Conservation (phyloP, 2,329 filamentous ascomycete species). For the Thielaviopsis populi region DNA sequence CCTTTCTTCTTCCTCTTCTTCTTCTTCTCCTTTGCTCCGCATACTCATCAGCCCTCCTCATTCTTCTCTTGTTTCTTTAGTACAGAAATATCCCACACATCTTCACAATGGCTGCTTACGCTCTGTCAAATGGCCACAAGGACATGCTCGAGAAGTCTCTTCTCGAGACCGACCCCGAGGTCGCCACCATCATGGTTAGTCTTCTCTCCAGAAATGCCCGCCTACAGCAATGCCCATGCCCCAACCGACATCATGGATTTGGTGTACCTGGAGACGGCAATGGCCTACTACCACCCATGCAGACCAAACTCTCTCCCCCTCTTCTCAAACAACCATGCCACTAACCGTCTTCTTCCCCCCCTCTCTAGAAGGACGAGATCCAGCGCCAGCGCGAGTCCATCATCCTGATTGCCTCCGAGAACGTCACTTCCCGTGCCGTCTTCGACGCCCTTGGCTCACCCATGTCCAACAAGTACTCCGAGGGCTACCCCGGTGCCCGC, state of each 20-base stretch:
- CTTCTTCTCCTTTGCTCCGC: not conserved
- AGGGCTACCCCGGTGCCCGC: constrained; percentile 92
- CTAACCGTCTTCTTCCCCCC: constrained; percentile 13
- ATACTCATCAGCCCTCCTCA: not conserved
- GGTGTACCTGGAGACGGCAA: not conserved
- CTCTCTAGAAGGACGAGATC: constrained; percentile 65
- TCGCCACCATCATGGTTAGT: constrained; percentile 88
- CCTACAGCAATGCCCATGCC: not conserved
- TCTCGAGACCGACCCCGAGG: constrained; percentile 80
- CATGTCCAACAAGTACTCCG: constrained; percentile 99
- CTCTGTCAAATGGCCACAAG: constrained; percentile 40
- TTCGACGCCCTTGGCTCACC: constrained; percentile 91
- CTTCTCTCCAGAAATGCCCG: not conserved
- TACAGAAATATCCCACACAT: not conserved
- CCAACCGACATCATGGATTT: not conserved
- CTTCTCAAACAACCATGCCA: constrained; percentile 21
- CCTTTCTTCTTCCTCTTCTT: not conserved
- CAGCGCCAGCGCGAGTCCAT: constrained; percentile 97
- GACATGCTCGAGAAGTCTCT: constrained; percentile 92
- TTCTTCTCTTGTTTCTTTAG: not conserved
- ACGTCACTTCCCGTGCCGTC: constrained; percentile 95
- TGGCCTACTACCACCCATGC: constrained; percentile 4
- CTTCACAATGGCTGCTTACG: constrained; percentile 33
- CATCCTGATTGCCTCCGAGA: constrained; percentile 96
- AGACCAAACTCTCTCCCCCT: not conserved